Percentiles rank a stretch among this genome's conserved stretches.
These are phyloP conservation scores for Picea sitchensis DNA, from an alignment of 75 land plant genomes.

Conservation along the genomic window DNA sequence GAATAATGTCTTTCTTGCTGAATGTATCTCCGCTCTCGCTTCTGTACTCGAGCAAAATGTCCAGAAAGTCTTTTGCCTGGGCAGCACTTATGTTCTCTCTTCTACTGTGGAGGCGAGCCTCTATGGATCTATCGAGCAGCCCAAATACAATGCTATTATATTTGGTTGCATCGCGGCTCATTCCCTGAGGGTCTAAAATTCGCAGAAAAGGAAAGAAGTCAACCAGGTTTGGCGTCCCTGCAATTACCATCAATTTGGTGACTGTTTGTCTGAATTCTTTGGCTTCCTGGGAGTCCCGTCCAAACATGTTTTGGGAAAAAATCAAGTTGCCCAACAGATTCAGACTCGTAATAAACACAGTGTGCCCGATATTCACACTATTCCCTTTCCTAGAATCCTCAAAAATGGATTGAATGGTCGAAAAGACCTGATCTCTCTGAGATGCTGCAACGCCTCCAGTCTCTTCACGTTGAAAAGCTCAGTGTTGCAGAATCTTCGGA, in stretches of 20 bases:
- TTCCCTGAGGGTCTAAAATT: slow-evolving; percentile 31
- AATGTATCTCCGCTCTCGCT: neutral
- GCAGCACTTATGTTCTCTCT: neutral
- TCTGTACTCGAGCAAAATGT: slow-evolving; percentile 15
- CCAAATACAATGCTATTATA: slow-evolving; percentile 4
- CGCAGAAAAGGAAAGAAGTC: too few species aligned
- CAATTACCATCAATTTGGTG: too few species aligned
- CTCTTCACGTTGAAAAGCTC: slow-evolving; percentile 22
- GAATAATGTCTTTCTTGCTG: too few species aligned
- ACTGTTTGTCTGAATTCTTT: too few species aligned
- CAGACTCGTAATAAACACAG: slow-evolving; percentile 14
- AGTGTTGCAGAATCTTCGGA: slow-evolving; percentile 18
- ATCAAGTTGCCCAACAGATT: slow-evolving; percentile 33
- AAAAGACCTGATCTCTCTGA: slow-evolving; percentile 17
- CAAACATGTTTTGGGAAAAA: slow-evolving; percentile 25
- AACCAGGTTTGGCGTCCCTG: too few species aligned
- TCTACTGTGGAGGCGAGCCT: slow-evolving; percentile 3
- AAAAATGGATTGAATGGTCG: slow-evolving; percentile 3
- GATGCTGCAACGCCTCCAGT: slow-evolving; percentile 14
- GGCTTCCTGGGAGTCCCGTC: neutral
- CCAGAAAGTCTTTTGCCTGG: slow-evolving; percentile 22
- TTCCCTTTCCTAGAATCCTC: neutral
- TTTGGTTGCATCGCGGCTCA: neutral
- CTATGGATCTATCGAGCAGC: slow-evolving; percentile 12
- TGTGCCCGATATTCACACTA: slow-evolving; percentile 20